These are phyloP conservation scores for Rhizoclosmatium globosum DNA, from an alignment of 192 early-diverging fungal species.

Conservation along the genomic window DNA sequence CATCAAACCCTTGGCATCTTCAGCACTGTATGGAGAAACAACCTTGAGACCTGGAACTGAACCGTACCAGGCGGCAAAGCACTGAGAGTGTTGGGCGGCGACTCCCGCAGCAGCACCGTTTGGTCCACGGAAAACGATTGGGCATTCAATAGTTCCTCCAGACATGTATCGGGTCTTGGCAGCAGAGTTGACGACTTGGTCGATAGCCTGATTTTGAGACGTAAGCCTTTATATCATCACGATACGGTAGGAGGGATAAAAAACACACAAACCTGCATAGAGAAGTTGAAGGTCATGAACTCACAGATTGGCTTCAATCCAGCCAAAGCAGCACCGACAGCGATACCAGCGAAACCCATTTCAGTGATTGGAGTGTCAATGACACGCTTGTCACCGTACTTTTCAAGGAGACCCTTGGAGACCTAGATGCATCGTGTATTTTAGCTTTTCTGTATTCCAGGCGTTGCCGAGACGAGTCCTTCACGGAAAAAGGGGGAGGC, in stretches of 20 bases:
- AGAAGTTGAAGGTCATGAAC: constrained; percentile 99
- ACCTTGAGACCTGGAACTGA: constrained; percentile 96
- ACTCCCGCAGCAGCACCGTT: constrained; percentile 98
- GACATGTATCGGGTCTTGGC: constrained; percentile 99
- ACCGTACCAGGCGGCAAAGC: constrained; percentile 98
- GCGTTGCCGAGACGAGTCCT: too few relatives aligned
- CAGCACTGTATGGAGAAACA: constrained; percentile 92
- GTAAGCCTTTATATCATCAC: not conserved
- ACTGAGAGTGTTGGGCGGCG: constrained; percentile 98
- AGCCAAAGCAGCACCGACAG: constrained; percentile 91
- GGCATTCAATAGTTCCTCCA: constrained; percentile 84
- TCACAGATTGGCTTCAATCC: constrained; percentile 98
- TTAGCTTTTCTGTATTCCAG: too few relatives aligned
- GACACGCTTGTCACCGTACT: constrained; percentile 95
- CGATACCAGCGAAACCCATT: constrained; percentile 96
- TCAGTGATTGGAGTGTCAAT: constrained; percentile 99
- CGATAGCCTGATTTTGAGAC: constrained; percentile 76
- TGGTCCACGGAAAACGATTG: constrained; percentile 98
- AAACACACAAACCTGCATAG: constrained; percentile 84
- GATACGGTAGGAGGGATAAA: not conserved
- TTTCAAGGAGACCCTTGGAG: constrained; percentile 95
- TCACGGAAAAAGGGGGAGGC: too few relatives aligned
- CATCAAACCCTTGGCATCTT: constrained; percentile 96
- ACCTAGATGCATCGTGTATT: constrained; percentile 63
- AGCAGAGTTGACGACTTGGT: constrained; percentile 99